phyloP scores from a whole-genome alignment of 176 grass and related monocot genomes.

The Dactylis glomerata region DNA sequence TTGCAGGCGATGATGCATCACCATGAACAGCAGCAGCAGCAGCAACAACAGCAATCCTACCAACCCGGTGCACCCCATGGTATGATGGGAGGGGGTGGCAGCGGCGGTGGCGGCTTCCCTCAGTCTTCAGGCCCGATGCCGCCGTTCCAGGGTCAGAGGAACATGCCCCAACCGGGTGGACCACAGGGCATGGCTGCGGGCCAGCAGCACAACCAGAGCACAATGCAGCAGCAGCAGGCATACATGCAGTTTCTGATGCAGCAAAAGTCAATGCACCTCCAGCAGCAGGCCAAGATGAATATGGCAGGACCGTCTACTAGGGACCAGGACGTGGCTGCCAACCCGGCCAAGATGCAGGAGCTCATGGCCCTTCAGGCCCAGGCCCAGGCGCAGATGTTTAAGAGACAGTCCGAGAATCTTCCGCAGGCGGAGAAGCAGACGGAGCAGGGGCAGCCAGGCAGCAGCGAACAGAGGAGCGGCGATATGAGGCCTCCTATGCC shows the following conservation, averaged over 20 bases:
- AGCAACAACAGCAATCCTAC: conserved; percentile 55
- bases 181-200: conserved; percentile 33
- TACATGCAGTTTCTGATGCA: conserved; percentile 73
- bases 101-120: conserved; percentile 32
- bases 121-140: conserved; percentile 30
- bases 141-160: conserved; percentile 49
- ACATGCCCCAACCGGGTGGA: conserved; percentile 24
- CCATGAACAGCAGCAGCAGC: conserved; percentile 56
- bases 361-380: conserved; percentile 60
- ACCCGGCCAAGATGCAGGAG: conserved; percentile 76
- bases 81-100: conserved; percentile 44
- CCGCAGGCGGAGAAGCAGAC: conserved; percentile 50
- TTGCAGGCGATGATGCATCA: conserved; percentile 58
- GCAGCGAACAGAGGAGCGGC: conserved; percentile 51
- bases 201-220: conserved; percentile 42
- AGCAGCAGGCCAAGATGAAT: conserved; percentile 51
- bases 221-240: conserved; percentile 74
- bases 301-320: conserved; percentile 47
- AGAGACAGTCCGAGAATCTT: conserved; percentile 49
- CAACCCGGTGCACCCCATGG: conserved; percentile 37
- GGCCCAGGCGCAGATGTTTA: conserved; percentile 45
- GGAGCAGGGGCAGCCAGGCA: conserved; percentile 40
- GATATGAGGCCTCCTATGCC: conserved; percentile 68
- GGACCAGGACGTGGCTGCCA: conserved; percentile 58
- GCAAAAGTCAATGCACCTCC: conserved; percentile 69